These are phyloP conservation scores for Fusarium domesticum DNA, from an alignment of 2,329 filamentous ascomycete genomes.

Conservation along the genomic window DNA sequence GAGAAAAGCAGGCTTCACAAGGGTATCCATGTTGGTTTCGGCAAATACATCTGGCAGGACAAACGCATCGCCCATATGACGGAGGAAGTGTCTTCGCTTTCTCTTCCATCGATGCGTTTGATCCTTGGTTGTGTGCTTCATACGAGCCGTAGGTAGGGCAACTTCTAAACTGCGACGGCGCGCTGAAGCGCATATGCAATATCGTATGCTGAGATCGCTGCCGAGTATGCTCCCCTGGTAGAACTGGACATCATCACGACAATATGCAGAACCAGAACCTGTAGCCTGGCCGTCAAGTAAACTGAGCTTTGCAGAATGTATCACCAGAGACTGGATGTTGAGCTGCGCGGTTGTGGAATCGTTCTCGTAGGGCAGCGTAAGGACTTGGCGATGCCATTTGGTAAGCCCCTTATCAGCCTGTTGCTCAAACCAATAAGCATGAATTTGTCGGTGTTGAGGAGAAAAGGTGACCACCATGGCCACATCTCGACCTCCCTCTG, in stretches of 20 bases:
- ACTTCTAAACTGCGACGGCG: constrained; percentile 26
- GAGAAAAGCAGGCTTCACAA: constrained; percentile 12
- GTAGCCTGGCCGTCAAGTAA: constrained; percentile 3
- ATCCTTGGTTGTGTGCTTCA: constrained; percentile 26
- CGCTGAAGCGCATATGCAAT: constrained; percentile 35
- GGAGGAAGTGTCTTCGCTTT: constrained; percentile 29
- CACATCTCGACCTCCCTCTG: constrained; percentile 17
- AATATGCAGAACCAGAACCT: constrained; percentile 32
- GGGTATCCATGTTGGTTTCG: constrained; percentile 24
- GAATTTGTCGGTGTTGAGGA: constrained; percentile 31
- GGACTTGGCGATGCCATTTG: constrained; percentile 39
- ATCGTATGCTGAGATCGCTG: constrained; percentile 43
- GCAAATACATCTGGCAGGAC: constrained; percentile 38
- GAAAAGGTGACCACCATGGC: constrained; percentile 37
- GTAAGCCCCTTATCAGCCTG: constrained; percentile 28
- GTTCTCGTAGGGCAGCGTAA: constrained; percentile 24
- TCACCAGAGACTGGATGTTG: constrained; percentile 27
- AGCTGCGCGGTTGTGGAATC: background rate
- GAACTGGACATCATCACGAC: constrained; percentile 38
- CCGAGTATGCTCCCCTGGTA: constrained; percentile 47
- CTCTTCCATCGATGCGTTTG: constrained; percentile 29
- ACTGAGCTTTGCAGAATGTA: constrained; percentile 29
- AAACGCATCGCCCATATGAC: constrained; percentile 32
- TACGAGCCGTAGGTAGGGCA: constrained; percentile 27
- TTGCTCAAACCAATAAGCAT: constrained; percentile 36